Evolutionary conservation across 306 rosid species (phyloP).

Genomic region (Lotus japonicus): DNA sequence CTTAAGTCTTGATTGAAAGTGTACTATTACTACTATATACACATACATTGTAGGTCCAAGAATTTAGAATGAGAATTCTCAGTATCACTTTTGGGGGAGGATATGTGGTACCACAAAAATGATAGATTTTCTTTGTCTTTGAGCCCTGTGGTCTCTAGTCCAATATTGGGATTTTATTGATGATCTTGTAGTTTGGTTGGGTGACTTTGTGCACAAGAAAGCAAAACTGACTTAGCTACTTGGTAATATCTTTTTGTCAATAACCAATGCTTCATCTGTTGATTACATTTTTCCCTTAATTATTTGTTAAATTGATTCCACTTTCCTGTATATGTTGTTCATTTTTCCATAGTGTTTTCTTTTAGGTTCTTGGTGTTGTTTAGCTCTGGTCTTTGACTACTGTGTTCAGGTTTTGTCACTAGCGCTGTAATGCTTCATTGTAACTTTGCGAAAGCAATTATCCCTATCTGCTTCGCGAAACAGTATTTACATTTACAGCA

Average conservation of each 20-base stretch:
- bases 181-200: background rate
- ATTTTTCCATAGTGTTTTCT: constrained; percentile 1
- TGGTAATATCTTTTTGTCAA: background rate
- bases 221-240: background rate
- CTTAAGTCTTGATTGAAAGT: background rate
- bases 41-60: background rate
- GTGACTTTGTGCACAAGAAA: background rate
- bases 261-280: background rate
- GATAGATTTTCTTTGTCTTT: background rate
- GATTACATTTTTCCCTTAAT: background rate
- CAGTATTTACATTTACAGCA: background rate
- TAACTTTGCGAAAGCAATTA: background rate
- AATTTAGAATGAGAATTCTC: background rate
- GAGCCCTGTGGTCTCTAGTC: background rate
- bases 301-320: background rate
- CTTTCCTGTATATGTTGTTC: background rate
- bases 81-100: background rate
- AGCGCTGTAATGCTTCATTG: background rate
- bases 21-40: background rate
- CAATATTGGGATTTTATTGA: background rate
- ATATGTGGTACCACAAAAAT: background rate
- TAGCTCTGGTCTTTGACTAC: background rate
- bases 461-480: background rate
- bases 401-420: background rate
- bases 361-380: background rate